Evolutionary conservation across 352 stramenopile genomes (phyloP).

Genomic region (Pythium scleroteichum): DNA sequence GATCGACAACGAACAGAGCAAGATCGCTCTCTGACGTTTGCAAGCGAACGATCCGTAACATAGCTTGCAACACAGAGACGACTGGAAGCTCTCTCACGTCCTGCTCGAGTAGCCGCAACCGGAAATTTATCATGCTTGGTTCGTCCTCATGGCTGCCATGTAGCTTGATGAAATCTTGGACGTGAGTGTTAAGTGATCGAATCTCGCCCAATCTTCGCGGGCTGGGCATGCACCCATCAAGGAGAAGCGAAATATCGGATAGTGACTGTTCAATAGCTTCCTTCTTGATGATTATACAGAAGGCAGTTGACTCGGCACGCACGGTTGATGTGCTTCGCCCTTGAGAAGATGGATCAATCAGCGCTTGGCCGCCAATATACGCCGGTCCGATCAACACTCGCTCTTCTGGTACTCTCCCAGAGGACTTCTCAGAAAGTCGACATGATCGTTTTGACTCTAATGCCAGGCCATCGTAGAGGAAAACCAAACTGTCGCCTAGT

Average conservation of each 20-base stretch:
- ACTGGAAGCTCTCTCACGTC: neutral
- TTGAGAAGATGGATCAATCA: neutral
- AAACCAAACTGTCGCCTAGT: neutral
- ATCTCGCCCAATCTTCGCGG: neutral
- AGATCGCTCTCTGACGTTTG: neutral
- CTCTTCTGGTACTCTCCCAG: neutral
- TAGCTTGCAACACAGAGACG: neutral
- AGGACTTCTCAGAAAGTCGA: no score
- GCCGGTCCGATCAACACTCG: neutral
- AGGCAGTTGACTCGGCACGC: neutral
- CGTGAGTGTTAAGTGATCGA: neutral
- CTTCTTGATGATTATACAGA: constrained; percentile 2
- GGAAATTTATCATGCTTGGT: neutral
- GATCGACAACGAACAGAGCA: constrained; percentile 10
- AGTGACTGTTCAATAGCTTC: neutral
- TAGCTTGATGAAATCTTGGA: constrained; percentile 2
- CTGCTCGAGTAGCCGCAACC: neutral
- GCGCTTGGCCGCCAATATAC: constrained; percentile 7
- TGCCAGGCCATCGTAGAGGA: neutral
- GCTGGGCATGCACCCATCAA: neutral
- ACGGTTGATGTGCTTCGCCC: neutral
- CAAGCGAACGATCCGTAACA: constrained; percentile 5
- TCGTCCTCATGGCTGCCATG: neutral
- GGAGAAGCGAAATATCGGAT: neutral
- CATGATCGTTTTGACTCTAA: neutral